phyloP scores from a whole-genome alignment of 2,329 filamentous ascomycete genomes.

The Xylariaceae sp. region DNA sequence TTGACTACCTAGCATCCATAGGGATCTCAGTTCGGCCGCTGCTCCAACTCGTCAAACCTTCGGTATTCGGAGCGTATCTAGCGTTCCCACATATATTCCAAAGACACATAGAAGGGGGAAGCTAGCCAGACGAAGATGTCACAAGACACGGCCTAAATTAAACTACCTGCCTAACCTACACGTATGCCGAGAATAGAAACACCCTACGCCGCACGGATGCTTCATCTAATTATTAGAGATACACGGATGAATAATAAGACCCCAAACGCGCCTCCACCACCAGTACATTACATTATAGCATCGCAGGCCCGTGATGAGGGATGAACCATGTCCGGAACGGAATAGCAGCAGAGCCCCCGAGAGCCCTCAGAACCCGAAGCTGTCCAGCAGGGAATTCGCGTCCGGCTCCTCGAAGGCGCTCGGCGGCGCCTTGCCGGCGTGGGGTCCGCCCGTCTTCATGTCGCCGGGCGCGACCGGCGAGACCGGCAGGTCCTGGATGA shows the following conservation, averaged over 20 bases:
- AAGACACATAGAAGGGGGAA: no score
- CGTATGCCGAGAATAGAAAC: not conserved
- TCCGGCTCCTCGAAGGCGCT: conserved; percentile 93
- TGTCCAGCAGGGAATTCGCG: conserved; percentile 83
- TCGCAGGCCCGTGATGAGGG: no score
- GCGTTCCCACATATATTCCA: no score
- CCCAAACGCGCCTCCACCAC: not conserved
- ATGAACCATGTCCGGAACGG: no score
- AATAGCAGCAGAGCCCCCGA: no score
- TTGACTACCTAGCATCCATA: no score
- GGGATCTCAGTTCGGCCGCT: no score
- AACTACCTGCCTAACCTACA: not conserved
- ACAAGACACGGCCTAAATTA: not conserved
- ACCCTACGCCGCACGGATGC: not conserved
- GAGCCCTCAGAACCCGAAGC: conserved; percentile 75
- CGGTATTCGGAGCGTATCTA: no score
- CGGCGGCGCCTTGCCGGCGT: conserved; percentile 58
- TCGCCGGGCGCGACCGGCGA: conserved; percentile 44
- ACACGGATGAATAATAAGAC: not conserved
- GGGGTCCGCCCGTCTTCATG: conserved; percentile 46
- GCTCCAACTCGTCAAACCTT: no score
- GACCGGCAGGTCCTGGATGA: conserved; percentile 73
- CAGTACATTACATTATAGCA: not conserved
- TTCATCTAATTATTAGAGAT: not conserved
- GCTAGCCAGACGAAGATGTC: no score